Base-by-base conservation (phyloP, 1,139 yeast genomes). In the Hyphopichia burtonii region DNA sequence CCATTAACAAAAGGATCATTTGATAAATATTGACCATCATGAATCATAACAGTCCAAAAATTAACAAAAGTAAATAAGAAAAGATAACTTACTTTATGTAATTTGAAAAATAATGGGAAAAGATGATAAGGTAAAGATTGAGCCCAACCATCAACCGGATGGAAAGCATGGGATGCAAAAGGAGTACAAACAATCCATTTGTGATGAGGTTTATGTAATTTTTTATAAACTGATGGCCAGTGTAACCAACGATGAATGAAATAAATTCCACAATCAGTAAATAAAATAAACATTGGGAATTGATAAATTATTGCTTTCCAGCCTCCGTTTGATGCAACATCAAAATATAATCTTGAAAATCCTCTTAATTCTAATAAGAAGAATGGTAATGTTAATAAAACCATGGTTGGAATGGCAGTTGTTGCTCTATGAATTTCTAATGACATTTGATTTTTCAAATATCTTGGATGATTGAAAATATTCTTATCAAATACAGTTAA, bases 151-250 rank as follows among this genome's bases (percentile, higher is more conserved):
- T 93, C 99, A 41, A 93, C 84, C 12, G 99, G 99, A 66, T 93
- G 97, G 89, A 93, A 93, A 18, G 99, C 98, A 61, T 91, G 98
- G 11, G 96, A 89, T 1, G 99, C 99, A 68, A 86, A 93, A 30
- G 99, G 99, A 3, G 99, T 91, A 51, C 98, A 93, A 40, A 93
- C 97, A 56, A 93, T 83, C 99, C 99, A 93, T 70, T 93, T 94
- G 76, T 93, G 99, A 66, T 93, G 99, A n/a, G 98, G 97, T 71
- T 93, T 93, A 73, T 93, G 99, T 51, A 93, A 71, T 28, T 60
- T 65, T 73, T 86, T 91, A 78, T 93, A 93, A 34, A 93, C 83
- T 31, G 76, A 56, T 25, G 96, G 97, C 86, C 91, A 87, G 65
- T 93, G 99, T 56, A 93, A 75, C 78, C 88, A 80, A 59, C 98